These are phyloP conservation scores for Phlyctochytrium arcticum DNA, from an alignment of 192 early-diverging fungal genomes.

Conservation along the genomic window DNA sequence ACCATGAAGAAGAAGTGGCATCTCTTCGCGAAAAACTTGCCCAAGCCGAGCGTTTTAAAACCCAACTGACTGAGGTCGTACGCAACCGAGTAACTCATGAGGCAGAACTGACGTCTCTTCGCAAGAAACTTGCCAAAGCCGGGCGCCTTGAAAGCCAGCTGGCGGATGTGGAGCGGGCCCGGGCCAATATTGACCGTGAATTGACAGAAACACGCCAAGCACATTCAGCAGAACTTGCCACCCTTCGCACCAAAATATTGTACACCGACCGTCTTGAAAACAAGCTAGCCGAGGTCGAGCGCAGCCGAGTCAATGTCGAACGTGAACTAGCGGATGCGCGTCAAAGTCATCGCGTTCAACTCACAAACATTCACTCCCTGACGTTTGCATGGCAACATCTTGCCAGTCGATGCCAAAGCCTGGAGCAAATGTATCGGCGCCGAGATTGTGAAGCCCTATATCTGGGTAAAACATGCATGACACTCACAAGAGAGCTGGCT, in stretches of 20 bases:
- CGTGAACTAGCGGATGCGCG: not conserved
- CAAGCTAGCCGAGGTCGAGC: too few species aligned
- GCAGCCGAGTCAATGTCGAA: too few species aligned
- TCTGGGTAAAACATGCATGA: not conserved
- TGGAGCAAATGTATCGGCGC: not conserved
- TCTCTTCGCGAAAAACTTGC: too few species aligned
- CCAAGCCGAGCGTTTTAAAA: slow-evolving; percentile 13
- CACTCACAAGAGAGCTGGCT: slow-evolving; percentile 2
- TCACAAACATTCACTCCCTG: not conserved
- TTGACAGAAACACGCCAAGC: not conserved
- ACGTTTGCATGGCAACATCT: not conserved
- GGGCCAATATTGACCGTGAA: not conserved
- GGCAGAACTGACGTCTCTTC: not conserved
- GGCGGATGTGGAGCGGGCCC: slow-evolving; percentile 1
- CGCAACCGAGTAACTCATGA: not conserved
- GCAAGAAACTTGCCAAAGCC: not conserved
- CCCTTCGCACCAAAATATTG: too few species aligned
- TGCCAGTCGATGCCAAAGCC: slow-evolving; percentile 2
- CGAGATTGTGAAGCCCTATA: slow-evolving; percentile 14
- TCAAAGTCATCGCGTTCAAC: not conserved
- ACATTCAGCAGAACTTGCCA: not conserved
- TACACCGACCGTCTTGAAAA: too few species aligned
- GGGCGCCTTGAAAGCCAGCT: slow-evolving; percentile 6
- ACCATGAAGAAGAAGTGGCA: not conserved
- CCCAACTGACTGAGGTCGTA: not conserved